A percentile compares a stretch with the other conserved stretches of the same genome.
phyloP scores from a whole-genome alignment of 768 basidiomycete species.

The Mycena crocata region DNA sequence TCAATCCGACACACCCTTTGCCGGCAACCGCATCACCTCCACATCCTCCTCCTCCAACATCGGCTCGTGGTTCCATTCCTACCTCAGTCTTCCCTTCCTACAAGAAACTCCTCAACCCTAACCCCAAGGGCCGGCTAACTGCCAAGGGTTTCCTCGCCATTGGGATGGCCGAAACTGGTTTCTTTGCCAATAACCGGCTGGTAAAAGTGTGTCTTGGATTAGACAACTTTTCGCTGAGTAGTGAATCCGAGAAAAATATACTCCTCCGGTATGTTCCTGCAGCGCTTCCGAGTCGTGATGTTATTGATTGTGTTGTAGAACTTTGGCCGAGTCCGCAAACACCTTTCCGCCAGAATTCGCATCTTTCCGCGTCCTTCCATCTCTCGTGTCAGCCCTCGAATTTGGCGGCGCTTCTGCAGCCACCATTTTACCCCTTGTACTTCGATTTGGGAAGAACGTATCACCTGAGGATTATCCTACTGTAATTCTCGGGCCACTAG shows the following conservation, averaged over 20 bases:
- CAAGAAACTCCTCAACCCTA: constrained; percentile 92
- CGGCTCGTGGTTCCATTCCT: constrained; percentile 84
- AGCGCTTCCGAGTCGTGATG: not conserved
- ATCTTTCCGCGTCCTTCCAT: constrained; percentile 88
- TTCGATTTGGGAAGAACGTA: constrained; percentile 81
- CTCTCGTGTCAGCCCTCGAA: constrained; percentile 81
- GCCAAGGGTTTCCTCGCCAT: constrained; percentile 82
- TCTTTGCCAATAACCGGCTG: constrained; percentile 85
- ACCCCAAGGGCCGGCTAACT: constrained; percentile 80
- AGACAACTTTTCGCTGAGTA: constrained; percentile 84
- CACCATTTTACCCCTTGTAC: constrained; percentile 83
- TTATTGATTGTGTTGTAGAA: constrained; percentile 53
- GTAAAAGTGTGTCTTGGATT: constrained; percentile 88
- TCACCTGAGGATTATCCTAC: constrained; percentile 77
- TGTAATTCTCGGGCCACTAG: constrained; percentile 79
- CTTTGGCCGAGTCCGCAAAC: constrained; percentile 80
- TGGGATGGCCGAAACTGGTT: constrained; percentile 86
- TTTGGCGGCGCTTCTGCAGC: constrained; percentile 83
- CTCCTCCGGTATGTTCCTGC: constrained; percentile 69
- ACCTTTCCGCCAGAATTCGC: constrained; percentile 91
- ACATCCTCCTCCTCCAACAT: constrained; percentile 81
- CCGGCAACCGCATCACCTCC: constrained; percentile 78
- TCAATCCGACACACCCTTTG: constrained; percentile 85
- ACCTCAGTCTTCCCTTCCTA: constrained; percentile 77
- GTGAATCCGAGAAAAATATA: constrained; percentile 81